Evolutionary conservation across 495 filamentous ascomycete species (phyloP).

Genomic region (Aspergillus indologenus): DNA sequence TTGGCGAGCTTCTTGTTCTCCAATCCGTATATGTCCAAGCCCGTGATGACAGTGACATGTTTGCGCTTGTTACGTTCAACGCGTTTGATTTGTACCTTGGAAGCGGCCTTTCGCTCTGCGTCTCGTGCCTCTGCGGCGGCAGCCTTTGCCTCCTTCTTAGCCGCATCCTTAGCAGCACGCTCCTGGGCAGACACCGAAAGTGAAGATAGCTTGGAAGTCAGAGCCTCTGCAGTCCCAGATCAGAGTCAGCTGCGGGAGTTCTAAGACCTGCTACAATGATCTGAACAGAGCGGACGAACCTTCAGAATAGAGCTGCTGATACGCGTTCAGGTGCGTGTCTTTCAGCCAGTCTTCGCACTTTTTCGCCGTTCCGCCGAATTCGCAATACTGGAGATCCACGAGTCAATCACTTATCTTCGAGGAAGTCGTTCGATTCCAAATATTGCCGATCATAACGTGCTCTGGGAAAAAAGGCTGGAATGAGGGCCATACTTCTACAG

Average conservation of each 20-base stretch:
- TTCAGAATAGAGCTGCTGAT: slow-evolving; percentile 76
- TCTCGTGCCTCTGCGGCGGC: slow-evolving; percentile 77
- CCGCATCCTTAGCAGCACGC: slow-evolving; percentile 87
- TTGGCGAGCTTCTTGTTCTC: slow-evolving; percentile 83
- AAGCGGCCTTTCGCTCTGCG: slow-evolving; percentile 68
- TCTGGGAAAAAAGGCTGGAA: background rate
- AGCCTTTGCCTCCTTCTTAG: slow-evolving; percentile 93
- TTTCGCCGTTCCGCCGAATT: slow-evolving; percentile 96
- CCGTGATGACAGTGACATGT: slow-evolving; percentile 84
- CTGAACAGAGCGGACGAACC: slow-evolving; percentile 45
- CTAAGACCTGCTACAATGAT: background rate
- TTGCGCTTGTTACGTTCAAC: slow-evolving; percentile 98
- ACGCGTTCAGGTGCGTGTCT: slow-evolving; percentile 67
- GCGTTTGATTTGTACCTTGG: slow-evolving; percentile 87
- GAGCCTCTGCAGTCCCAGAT: slow-evolving; percentile 56
- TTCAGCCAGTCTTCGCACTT: slow-evolving; percentile 97
- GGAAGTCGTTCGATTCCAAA: background rate
- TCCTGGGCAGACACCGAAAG: slow-evolving; percentile 87
- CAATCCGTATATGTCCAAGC: slow-evolving; percentile 83
- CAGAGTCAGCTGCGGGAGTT: background rate
- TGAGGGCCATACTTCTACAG: slow-evolving; percentile 73
- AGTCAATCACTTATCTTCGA: slow-evolving; percentile 6
- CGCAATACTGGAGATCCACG: slow-evolving; percentile 73
- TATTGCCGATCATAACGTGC: background rate
- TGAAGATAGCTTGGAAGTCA: slow-evolving; percentile 75